Evolutionary conservation across 495 filamentous ascomycete species (phyloP), one percentile per base, ranked within the genome.

Genomic region (Penicillium salamii): DNA sequence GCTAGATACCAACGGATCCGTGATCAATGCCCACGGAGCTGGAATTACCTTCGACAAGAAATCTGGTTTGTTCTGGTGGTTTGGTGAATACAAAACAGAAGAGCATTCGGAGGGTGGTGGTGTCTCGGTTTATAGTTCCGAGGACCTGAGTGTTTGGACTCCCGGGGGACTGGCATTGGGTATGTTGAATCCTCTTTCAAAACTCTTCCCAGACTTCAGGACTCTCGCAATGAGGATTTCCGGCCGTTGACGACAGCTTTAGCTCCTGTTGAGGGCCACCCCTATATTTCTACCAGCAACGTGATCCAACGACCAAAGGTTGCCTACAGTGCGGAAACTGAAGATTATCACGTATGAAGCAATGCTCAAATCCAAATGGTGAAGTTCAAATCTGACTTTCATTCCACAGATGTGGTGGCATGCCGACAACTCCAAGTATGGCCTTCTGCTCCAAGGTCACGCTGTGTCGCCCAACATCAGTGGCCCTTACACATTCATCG

Each of bases 361-460:
- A 9, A 1, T 14, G 6, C 23, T 26, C 23, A 4, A 26, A 3
- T 26, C 23, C n/a, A n/a, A n/a, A n/a, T n/a, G n/a, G n/a, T n/a
- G n/a, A n/a, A n/a, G n/a, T n/a, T n/a, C n/a, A n/a, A n/a, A n/a
- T n/a, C n/a, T n/a, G n/a, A n/a, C n/a, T n/a, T n/a, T n/a, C n/a
- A n/a, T n/a, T n/a, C n/a, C n/a, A 3, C 36, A 63, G 60, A 63
- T 63, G 60, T 58, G 51, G 51, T 63, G 60, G 60, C 60, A 63
- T 28, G 60, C 60, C 5, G 60, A 63, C 21, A 63, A 63, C 26
- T 63, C 60, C n/a, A 53, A 36, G 7, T 63, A 63, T 18, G 60
- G 60, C 0, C 54, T 52, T 38, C 60, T 63, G 18, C 45, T 63
- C 0, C 60, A 63, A 38, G 60, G 60, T 12, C 41, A 60, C 14